Conservation (phyloP, 2,329 filamentous ascomycete species). For the Cladophialophora carrionii region DNA sequence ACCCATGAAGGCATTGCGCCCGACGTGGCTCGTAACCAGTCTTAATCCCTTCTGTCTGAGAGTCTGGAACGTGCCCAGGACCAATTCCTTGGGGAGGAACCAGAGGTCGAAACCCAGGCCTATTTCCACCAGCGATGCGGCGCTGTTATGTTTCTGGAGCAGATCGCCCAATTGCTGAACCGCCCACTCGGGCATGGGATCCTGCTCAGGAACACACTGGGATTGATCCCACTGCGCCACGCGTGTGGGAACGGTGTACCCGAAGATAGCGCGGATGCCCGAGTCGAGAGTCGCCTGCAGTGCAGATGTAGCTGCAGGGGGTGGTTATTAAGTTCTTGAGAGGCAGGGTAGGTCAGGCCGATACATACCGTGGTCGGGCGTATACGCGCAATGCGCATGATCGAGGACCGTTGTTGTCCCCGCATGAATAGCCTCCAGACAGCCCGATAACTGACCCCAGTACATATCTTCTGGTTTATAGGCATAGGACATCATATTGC, state of each 20-base stretch:
- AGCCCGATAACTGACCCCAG: slow-evolving; percentile 43
- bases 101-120: slow-evolving; percentile 42
- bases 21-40: slow-evolving; percentile 40
- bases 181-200: slow-evolving; percentile 39
- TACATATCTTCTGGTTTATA: slow-evolving; percentile 50
- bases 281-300: slow-evolving; percentile 40
- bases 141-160: slow-evolving; percentile 18
- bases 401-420: slow-evolving; percentile 41
- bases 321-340: neutral
- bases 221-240: slow-evolving; percentile 39
- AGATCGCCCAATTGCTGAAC: slow-evolving; percentile 37
- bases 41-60: slow-evolving; percentile 35
- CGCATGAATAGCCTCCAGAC: slow-evolving; percentile 31
- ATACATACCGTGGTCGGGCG: slow-evolving; percentile 41
- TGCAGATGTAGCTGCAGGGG: slow-evolving; percentile 36
- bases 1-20: slow-evolving; percentile 39
- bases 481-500: slow-evolving; percentile 46
- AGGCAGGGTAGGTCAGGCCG: neutral
- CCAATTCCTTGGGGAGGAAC: slow-evolving; percentile 38
- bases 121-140: slow-evolving; percentile 38
- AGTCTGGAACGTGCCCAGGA: slow-evolving; percentile 36
- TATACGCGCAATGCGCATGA: slow-evolving; percentile 42
- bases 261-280: slow-evolving; percentile 42
- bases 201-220: slow-evolving; percentile 25
- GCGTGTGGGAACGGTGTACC: slow-evolving; percentile 36